Conservation (phyloP, 805 yeast genomes). For the Saturnispora quitensis region DNA sequence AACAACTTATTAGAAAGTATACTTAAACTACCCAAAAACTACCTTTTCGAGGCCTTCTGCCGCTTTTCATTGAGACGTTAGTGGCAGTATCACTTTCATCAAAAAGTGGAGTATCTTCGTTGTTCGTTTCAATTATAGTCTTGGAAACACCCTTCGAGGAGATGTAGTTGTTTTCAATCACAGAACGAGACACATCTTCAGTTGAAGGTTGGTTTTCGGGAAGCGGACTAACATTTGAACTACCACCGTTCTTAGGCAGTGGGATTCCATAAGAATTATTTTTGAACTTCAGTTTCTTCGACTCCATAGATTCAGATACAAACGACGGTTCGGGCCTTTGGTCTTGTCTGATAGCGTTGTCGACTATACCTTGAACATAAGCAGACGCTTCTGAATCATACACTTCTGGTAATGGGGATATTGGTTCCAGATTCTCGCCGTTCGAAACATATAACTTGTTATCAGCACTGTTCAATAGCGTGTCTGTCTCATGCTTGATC, state of each 20-base stretch:
- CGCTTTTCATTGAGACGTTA: conserved; percentile 2
- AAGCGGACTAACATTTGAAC: neutral
- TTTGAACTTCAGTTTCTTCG: conserved; percentile 4
- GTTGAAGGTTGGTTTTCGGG: conserved; percentile 6
- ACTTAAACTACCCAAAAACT: conserved; percentile 1
- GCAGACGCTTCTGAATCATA: conserved; percentile 38
- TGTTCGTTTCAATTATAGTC: conserved; percentile 58
- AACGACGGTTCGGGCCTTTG: neutral
- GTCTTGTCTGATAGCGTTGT: conserved; percentile 18
- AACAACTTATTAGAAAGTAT: neutral
- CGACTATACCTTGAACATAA: conserved; percentile 28
- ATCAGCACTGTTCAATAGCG: neutral
- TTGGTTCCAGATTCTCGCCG: neutral
- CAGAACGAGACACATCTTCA: conserved; percentile 21
- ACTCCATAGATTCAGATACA: neutral
- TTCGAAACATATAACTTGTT: conserved; percentile 2
- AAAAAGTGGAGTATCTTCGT: neutral
- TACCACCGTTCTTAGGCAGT: conserved; percentile 9
- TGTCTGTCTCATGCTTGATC: neutral
- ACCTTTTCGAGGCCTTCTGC: conserved; percentile 4
- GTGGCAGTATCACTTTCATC: conserved; percentile 3
- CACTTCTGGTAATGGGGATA: conserved; percentile 25
- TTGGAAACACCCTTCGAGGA: conserved; percentile 77
- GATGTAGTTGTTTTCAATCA: conserved; percentile 66
- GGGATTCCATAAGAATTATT: conserved; percentile 13